Base-by-base conservation (phyloP, 2,329 filamentous ascomycete species). In the Aspergillus carbonarius region DNA sequence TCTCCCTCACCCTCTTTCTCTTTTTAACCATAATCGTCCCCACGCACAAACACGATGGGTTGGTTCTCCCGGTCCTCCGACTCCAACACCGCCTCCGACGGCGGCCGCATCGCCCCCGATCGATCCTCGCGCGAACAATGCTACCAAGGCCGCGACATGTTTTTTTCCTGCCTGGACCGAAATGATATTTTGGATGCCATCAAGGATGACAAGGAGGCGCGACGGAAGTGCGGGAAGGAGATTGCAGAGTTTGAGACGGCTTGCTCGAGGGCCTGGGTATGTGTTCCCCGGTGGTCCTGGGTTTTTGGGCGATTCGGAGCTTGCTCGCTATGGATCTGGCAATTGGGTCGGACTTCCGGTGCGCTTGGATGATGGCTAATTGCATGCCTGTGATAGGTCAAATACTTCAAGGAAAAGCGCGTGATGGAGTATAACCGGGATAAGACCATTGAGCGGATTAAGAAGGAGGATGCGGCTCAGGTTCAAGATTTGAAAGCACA, bases 351-450 rank as follows among this genome's bases (percentile, higher is more conserved):
- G 48, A 9, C 15, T 25, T 20, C 5, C 23, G n/a, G 13, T 8
- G 42, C 3, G 18, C 7, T 10, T 8, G 32, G 55, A 46, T 18
- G 48, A 48, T 44, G 58, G 60, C 63, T 66, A 61, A 65, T 55
- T 42, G 15, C 56, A 48, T 18, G 48, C 23, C 13, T 46, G n/a
- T 30, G 66, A 55, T 68, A 95, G 91, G 90, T 97, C 61, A 92
- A 92, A 78, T 98, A 99, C 77, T 99, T 99, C 79, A 97, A 98
- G 82, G 93, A 97, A 77, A 90, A 92, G 79, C 84, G 95, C 69
- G 91, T 98, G 35, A 93, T 96, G 78, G 95, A 99, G 68, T 84
- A 90, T 71, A 90, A 96, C 68, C 92, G 93, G 77, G 88, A 90
- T 70, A 82, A 88, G 77, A 89, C 91, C 23, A 80, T 96, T 64